Evolutionary conservation across 177 flowering plant species (phyloP).

Genomic region (Vitis hybrid): DNA sequence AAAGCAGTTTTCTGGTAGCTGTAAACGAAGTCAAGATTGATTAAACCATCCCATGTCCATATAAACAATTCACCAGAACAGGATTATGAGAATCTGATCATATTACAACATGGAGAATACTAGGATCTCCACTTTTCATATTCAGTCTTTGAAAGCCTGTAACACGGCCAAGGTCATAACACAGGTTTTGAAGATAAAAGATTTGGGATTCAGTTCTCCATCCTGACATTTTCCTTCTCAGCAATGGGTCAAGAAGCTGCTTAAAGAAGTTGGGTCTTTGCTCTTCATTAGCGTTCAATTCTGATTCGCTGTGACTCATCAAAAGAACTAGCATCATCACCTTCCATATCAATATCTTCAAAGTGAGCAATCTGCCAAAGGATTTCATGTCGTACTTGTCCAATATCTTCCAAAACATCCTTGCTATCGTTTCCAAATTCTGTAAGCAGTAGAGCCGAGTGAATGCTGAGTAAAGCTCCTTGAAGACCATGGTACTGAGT

Average conservation of each 20-base stretch:
- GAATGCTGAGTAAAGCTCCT: conserved; percentile 88
- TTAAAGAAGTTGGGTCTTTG: conserved; percentile 74
- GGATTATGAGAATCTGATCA: conserved; percentile 94
- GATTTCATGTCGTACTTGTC: conserved; percentile 79
- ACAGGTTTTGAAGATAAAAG: conserved; percentile 78
- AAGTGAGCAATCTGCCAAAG: conserved; percentile 91
- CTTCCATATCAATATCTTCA: conserved; percentile 68
- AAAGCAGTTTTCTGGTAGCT: conserved; percentile 93
- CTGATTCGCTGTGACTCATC: conserved; percentile 46
- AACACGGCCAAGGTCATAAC: conserved; percentile 85
- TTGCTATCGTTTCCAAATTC: conserved; percentile 90
- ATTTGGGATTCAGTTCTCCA: conserved; percentile 93
- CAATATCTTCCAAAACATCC: conserved; percentile 90
- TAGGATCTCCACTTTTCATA: conserved; percentile 67
- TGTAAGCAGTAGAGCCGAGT: conserved; percentile 80
- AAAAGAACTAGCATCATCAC: conserved; percentile 37
- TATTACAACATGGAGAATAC: conserved; percentile 82
- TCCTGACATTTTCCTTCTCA: conserved; percentile 74
- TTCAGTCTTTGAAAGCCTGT: conserved; percentile 62
- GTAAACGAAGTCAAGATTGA: conserved; percentile 87
- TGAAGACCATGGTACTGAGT: conserved; percentile 92
- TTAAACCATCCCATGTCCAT: conserved; percentile 81
- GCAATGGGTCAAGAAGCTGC: conserved; percentile 84
- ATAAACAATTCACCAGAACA: conserved; percentile 73
- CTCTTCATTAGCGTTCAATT: conserved; percentile 48